Percentiles rank a stretch among this genome's conserved stretches.
Conservation (phyloP, 1,284 basidiomycete species). For the Pseudozyma pruni region DNA sequence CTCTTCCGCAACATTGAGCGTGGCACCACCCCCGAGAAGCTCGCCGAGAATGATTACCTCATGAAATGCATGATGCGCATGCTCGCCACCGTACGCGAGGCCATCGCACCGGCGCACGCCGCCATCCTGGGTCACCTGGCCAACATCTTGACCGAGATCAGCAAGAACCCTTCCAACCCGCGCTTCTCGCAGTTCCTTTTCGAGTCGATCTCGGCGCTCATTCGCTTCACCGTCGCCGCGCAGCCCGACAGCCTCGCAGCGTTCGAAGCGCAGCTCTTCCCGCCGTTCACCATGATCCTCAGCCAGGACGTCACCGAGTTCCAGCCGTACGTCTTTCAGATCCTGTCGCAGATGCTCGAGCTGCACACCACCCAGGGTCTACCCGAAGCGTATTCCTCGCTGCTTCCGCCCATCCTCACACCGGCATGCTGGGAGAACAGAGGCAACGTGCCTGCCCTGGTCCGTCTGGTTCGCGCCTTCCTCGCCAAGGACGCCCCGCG, state of each 20-base stretch:
- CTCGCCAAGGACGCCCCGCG: constrained; percentile 77
- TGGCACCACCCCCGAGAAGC: constrained; percentile 87
- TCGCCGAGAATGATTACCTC: constrained; percentile 96
- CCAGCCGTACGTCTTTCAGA: constrained; percentile 96
- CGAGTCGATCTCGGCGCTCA: constrained; percentile 90
- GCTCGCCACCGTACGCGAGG: constrained; percentile 85
- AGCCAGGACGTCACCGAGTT: constrained; percentile 95
- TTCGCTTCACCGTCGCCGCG: constrained; percentile 79
- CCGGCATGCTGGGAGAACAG: constrained; percentile 91
- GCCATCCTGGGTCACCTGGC: constrained; percentile 81
- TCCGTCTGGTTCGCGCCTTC: constrained; percentile 87
- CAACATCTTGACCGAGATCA: constrained; percentile 83
- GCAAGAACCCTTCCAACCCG: constrained; percentile 96
- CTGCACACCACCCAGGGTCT: constrained; percentile 74
- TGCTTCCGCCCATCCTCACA: constrained; percentile 85
- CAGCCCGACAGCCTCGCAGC: constrained; percentile 75
- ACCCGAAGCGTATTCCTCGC: constrained; percentile 80
- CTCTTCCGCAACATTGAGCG: constrained; percentile 84
- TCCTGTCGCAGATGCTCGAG: constrained; percentile 94
- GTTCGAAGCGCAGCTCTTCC: constrained; percentile 82
- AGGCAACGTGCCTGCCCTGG: constrained; percentile 94
- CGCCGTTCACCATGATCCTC: constrained; percentile 86
- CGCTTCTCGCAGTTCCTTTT: constrained; percentile 98
- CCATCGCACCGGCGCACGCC: constrained; percentile 77
- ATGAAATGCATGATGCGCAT: constrained; percentile 99